Base-by-base conservation (phyloP, 2,329 filamentous ascomycete genomes). In the Cladosporium austrohemisphaericum region DNA sequence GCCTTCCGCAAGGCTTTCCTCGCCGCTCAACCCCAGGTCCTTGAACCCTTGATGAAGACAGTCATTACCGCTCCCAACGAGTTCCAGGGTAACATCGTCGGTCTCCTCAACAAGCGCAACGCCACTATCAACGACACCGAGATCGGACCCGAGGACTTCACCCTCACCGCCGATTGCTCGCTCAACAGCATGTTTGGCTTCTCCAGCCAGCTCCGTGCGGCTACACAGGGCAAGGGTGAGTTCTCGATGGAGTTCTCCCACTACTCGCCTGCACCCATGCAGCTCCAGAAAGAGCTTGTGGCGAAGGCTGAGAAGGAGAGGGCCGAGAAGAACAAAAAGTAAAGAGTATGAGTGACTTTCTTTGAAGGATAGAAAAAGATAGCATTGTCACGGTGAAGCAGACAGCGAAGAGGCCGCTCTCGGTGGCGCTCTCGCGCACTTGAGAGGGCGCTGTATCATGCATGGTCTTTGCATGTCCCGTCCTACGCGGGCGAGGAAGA, bases 221-320 rank as follows among this genome's bases (percentile, higher is more conserved):
- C 91, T 18, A 97, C 91, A 2, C 93, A 98, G 74, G 93, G 93
- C 55, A 98, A 98, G 79, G 93, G 93, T 63, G 93, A 98, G 75
- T 98, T 96, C 67, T 86, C 81, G 63, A 97, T 98, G 93, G 93
- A 98, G 73, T 98, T 98, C 65, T 93, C 87, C 70, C 93, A 97
- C 74, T 98, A 98, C 64, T 83, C 87, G 45, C 78, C 89, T 44
- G 89, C 93, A 52, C 86, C 91, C 41, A 81, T 83, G 61, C 91
- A 97, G 66, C 68, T 97, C 68, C 93, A 98, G 85, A 86, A 80
- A 69, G 84, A 87, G 66, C 69, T 88, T 41, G 73, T 87, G 33
- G 76, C 79, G 19, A 84, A 85, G 69, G 77, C 85, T 62, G 75
- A 84, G 63, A 86, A 86, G 73, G 76, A 77, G 55, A 76, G 82